Evolutionary conservation across 2,329 filamentous ascomycete genomes (phyloP), one percentile per base, ranked within the genome.

Genomic region (Cadophora sp.): DNA sequence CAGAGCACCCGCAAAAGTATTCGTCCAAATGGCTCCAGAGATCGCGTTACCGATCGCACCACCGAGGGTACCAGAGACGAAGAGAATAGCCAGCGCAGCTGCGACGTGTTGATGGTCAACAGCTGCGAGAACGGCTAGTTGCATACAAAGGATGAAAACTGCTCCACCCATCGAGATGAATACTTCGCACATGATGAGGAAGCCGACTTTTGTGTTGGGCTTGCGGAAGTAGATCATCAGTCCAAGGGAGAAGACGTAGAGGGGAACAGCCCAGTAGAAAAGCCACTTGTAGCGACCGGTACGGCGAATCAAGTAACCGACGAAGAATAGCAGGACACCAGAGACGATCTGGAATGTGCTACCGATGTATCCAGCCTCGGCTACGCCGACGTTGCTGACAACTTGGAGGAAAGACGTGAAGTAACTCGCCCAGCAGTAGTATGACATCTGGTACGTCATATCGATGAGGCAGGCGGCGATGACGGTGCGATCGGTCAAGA

Each of bases 11-110:
- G 66, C 68, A 72, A 91, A 85, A 1, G 84, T 83, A 66, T 84
- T 82, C 0, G 85, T 87, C 88, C 88, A 91, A 68, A 92, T 86
- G 18, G 88, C 87, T 0, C 83, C 83, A 1, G 88, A 84, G 59
- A 91, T 83, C 14, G 88, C 84, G 1, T 81, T 82, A 1, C 88
- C 88, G 13, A 89, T 80, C 0, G 87, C 85, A 41, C 82, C 83
- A 53, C 88, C 89, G 70, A 90, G 82, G 85, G 56, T 59, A 6
- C 59, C 82, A 30, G 87, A 85, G 5, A 90, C 82, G 48, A 85
- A 82, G 64, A 88, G 83, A 64, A 91, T 80, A 13, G 88, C 86
- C 11, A 89, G 83, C 33, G 87, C 83, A n/a, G 84, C 84, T 36
- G 87, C 85, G 4, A 91, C 81, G 74, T 89, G 83, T 71, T 89